Evolutionary conservation across 2,329 filamentous ascomycete genomes (phyloP), one percentile per base, ranked within the genome.

Genomic region (Penicillium verrucosum): DNA sequence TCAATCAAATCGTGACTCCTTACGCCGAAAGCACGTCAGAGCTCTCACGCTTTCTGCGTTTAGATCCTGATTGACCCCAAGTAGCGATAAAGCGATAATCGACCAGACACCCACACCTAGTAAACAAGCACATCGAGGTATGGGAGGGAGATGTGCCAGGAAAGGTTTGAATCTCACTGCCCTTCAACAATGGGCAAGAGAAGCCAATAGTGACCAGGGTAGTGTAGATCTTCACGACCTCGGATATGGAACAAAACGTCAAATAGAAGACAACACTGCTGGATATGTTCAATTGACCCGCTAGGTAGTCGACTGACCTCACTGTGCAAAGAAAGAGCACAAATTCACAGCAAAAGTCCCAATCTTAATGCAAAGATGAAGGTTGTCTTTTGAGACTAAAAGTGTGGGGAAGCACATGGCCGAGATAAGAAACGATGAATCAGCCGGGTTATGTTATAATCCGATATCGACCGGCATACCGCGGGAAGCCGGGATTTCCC

Each of bases 1-100:
- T 16, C 29, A 25, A 14, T 49, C 30, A 21, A 50, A 50, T 43
- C 27, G 27, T 40, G 25, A 29, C 32, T 21, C 12, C 37, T 62
- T 61, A 64, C 54, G 57, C 53, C 23, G 42, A 27, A 57, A 51
- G 43, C 52, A 48, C 43, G 38, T 48, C 47, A 29, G 42, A 48
- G 57, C 58, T 41, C 53, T 34, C 55, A 54, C 56, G 62, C 67
- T 64, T 68, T 64, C 65, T 69, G 52, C 66, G 65, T 55, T 63
- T 63, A 34, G 61, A 64, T 54, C 58, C 65, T 58, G 54, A 62
- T 64, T 70, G 68, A 40, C 69, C 67, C 70, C 70, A 72, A 54
- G 69, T 71, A 51, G 69, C 67, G 43, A 70, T 46, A 41, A 70
- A 73, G 56, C 70, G 70, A 71, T 71, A 72, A 66, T 73, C 70